Percentiles rank a stretch among this genome's conserved stretches.
Conservation (phyloP, 805 yeast genomes). For the Schwanniomyces pseudopolymorphus region DNA sequence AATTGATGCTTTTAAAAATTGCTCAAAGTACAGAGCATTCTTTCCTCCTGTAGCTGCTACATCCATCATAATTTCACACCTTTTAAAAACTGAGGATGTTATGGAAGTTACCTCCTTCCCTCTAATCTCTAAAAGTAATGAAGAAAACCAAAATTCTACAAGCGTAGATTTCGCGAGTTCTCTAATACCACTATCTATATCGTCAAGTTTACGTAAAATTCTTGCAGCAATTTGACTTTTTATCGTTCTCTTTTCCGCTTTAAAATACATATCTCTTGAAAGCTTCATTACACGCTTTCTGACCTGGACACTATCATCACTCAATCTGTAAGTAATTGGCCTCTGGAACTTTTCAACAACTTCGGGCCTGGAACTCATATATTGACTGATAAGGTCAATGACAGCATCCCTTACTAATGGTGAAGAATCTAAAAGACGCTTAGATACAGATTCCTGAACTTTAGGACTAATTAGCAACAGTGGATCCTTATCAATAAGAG, state of each 20-base stretch:
- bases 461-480: conserved; percentile 47
- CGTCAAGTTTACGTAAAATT: conserved; percentile 58
- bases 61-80: conserved; percentile 35
- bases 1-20: conserved; percentile 46
- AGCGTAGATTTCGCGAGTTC: conserved; percentile 40
- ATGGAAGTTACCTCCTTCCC: background rate
- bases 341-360: conserved; percentile 49
- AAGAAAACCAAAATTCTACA: conserved; percentile 20
- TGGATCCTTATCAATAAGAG: conserved; percentile 54
- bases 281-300: conserved; percentile 61
- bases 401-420: conserved; percentile 77
- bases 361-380: conserved; percentile 43
- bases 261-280: conserved; percentile 46
- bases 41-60: conserved; percentile 37
- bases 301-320: conserved; percentile 64
- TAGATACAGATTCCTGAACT: conserved; percentile 53
- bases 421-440: conserved; percentile 56
- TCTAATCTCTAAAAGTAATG: conserved; percentile 2
- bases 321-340: conserved; percentile 47
- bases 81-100: conserved; percentile 2
- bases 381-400: conserved; percentile 60
- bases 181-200: conserved; percentile 59
- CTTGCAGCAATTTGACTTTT: conserved; percentile 48
- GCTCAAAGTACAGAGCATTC: conserved; percentile 41
- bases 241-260: conserved; percentile 24